These are phyloP conservation scores for Podila epigama DNA, from an alignment of 192 early-diverging fungal species.

Conservation along the genomic window DNA sequence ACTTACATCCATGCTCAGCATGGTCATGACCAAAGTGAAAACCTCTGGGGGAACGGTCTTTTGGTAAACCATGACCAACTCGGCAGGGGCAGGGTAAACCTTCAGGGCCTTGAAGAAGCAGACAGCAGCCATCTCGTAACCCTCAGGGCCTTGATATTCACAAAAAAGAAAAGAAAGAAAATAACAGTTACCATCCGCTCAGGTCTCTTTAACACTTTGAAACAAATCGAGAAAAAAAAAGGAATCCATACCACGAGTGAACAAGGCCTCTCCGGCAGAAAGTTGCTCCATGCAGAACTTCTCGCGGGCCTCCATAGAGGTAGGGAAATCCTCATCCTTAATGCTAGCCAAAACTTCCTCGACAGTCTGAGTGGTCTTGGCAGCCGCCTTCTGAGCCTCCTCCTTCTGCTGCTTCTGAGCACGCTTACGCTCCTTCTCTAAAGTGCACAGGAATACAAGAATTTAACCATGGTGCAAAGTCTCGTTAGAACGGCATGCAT, in stretches of 20 bases:
- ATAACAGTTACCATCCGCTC: background rate
- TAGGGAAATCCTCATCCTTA: constrained; percentile 76
- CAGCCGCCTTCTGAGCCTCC: constrained; percentile 49
- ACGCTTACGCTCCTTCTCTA: constrained; percentile 71
- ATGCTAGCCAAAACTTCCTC: constrained; percentile 67
- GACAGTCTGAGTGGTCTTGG: constrained; percentile 53
- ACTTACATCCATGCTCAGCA: constrained; percentile 85
- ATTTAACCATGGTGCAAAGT: too few species aligned
- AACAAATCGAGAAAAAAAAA: too few species aligned
- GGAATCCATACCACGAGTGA: constrained; percentile 65
- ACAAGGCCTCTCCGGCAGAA: constrained; percentile 82
- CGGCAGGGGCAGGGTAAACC: constrained; percentile 95
- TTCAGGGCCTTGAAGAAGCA: constrained; percentile 92
- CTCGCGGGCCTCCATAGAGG: constrained; percentile 80
- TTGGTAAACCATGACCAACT: constrained; percentile 95
- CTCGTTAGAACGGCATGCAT: too few species aligned
- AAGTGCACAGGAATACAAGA: too few species aligned
- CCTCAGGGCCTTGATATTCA: constrained; percentile 59
- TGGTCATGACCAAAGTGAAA: constrained; percentile 87
- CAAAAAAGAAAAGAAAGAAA: constrained; percentile 4
- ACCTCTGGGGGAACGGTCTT: constrained; percentile 90
- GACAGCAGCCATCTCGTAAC: constrained; percentile 81
- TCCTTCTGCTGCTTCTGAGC: constrained; percentile 64
- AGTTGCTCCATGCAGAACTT: constrained; percentile 91
- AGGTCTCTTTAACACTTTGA: too few species aligned